These are phyloP conservation scores for Gossypium arboreum DNA, from an alignment of 345 rosid genomes.

Conservation along the genomic window DNA sequence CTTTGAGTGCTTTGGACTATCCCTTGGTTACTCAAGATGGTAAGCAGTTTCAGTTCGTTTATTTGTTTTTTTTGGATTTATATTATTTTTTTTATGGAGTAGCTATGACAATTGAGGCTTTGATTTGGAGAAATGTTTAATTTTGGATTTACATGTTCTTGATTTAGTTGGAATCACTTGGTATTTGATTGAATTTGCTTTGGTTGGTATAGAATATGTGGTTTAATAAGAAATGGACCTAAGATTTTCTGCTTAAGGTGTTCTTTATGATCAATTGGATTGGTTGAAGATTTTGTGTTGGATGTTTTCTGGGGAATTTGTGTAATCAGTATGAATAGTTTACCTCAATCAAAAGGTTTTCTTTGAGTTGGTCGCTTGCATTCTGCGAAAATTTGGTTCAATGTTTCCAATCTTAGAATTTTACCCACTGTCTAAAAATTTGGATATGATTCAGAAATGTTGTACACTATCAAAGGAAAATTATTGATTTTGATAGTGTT, in stretches of 20 bases:
- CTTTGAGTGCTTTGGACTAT: slow-evolving; percentile 82
- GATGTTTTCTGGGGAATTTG: background rate
- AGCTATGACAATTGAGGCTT: background rate
- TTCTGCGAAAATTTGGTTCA: background rate
- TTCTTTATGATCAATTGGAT: background rate
- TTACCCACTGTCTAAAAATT: background rate
- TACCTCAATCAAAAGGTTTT: background rate
- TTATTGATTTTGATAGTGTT: slow-evolving; percentile 2
- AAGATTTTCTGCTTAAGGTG: background rate
- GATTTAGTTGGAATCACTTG: background rate
- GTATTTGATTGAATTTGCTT: background rate
- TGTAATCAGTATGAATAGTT: background rate
- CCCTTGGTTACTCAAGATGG: slow-evolving; percentile 95
- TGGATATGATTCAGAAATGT: background rate
- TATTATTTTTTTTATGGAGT: background rate
- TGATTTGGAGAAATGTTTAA: background rate
- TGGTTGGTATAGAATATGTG: background rate
- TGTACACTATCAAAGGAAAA: background rate
- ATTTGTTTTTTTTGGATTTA: background rate
- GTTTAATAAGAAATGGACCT: background rate
- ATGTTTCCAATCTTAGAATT: background rate
- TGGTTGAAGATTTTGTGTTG: background rate
- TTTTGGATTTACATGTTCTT: background rate
- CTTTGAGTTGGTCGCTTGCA: background rate
- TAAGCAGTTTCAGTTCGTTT: slow-evolving; percentile 21